These are phyloP conservation scores for Pythium apleroticum DNA, from an alignment of 352 stramenopile genomes.

Conservation along the genomic window DNA sequence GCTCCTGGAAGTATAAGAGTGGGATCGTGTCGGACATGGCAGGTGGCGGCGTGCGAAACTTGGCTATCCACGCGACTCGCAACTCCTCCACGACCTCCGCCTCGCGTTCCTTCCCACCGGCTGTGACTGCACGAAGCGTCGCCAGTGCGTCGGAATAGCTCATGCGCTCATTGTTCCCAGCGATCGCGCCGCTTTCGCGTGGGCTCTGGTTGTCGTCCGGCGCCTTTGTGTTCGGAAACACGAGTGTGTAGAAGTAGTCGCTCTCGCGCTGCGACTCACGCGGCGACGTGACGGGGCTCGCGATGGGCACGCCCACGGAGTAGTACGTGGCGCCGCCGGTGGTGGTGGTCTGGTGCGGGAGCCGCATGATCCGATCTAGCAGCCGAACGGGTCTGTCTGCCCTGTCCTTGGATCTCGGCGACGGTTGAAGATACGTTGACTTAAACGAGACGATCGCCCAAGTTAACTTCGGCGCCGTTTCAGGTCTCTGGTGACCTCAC, in stretches of 20 bases:
- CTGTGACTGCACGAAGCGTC: conserved; percentile 52
- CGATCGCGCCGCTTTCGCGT: not conserved
- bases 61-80: conserved; percentile 49
- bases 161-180: conserved; percentile 32
- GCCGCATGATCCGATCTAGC: not conserved
- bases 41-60: conserved; percentile 61
- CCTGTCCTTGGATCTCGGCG: conserved; percentile 3
- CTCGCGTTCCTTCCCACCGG: conserved; percentile 45
- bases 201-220: conserved; percentile 2
- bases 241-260: conserved; percentile 75
- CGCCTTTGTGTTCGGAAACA: conserved; percentile 51
- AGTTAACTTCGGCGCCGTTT: conserved; percentile 20
- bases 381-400: not conserved
- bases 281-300: conserved; percentile 47
- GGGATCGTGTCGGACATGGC: conserved; percentile 49
- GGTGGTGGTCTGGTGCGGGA: not conserved
- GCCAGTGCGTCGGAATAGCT: conserved; percentile 46
- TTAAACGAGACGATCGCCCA: conserved; percentile 6
- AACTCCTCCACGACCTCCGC: conserved; percentile 50
- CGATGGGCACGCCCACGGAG: conserved; percentile 42
- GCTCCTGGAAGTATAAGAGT: conserved; percentile 53
- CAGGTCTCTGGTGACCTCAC: not conserved
- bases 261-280: conserved; percentile 29
- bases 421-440: conserved; percentile 32
- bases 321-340: conserved; percentile 31